phyloP scores from a whole-genome alignment of 202 grass and related monocot genomes.

The Panicum hallii region DNA sequence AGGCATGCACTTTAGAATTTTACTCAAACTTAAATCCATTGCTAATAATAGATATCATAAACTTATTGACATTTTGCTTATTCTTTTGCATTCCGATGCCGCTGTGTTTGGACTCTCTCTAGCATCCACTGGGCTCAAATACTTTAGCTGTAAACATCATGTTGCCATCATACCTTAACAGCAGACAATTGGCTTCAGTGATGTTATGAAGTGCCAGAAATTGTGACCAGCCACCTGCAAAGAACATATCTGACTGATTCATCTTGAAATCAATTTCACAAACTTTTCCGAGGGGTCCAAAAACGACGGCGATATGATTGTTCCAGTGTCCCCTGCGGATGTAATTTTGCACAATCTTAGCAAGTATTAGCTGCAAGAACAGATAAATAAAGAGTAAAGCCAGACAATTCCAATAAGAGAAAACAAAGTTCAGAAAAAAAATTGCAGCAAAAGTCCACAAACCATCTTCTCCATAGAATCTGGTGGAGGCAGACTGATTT shows the following conservation, averaged over 20 bases:
- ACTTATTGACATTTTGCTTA: not conserved
- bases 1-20: not conserved
- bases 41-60: not conserved
- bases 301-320: not conserved
- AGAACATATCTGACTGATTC: constrained; percentile 14
- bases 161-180: constrained; percentile 42
- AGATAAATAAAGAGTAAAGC: not conserved
- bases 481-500: not conserved
- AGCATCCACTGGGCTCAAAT: constrained; percentile 4
- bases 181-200: not conserved
- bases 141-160: constrained; percentile 31
- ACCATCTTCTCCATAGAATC: constrained; percentile 30
- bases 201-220: constrained; percentile 17
- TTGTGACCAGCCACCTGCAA: not conserved
- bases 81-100: not conserved
- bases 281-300: constrained; percentile 4
- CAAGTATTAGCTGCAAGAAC: constrained; percentile 20
- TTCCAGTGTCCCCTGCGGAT: not conserved
- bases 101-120: not conserved
- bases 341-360: not conserved
- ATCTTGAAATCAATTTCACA: not conserved
- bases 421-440: not conserved
- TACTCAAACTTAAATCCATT: not conserved
- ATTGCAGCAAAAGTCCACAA: not conserved
- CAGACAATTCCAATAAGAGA: not conserved